Base-by-base conservation (phyloP, 2,329 filamentous ascomycete species). In the Hypomyces rosellus region DNA sequence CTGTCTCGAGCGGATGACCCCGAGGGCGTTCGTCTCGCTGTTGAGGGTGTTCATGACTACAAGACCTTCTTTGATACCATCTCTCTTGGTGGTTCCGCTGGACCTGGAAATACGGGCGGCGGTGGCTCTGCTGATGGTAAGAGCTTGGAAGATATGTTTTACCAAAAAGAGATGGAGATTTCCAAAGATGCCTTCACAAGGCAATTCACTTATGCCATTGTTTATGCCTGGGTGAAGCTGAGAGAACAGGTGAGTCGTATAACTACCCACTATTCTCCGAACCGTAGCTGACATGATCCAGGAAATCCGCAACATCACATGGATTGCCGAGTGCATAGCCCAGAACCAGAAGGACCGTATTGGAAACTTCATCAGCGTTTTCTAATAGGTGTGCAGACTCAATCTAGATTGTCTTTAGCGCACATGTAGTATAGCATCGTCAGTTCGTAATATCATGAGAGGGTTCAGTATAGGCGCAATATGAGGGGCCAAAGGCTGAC, bases 341-440 rank as follows among this genome's bases (percentile, higher is more conserved):
- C 93, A 99, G 74, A 96, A 96, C 76, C 93, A 99, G 73, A 99
- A 99, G 76, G 93, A 99, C 71, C 84, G 93, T 66, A 97, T 99
- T 68, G 88, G 89, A 61, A 99, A 97, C 74, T 99, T 95, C 72
- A 99, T 99, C 69, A 96, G 90, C 72, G 93, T 97, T 55, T 96
- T 99, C 73, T 96, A 72, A 80, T 60, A 56, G 41, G 49, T 34
- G 30, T 20, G 34, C 39, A 6, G 38, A 49, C 50, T 59, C 51
- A 53, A 51, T 46, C 43, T 58, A 49, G 45, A 54, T 59, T 61
- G 46, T 56, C 60, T 57, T 61, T 46, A 61, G 60, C 65, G 66
- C 59, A 57, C 62, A 60, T 74, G 72, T 75, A 74, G 72, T 70
- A 73, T 69, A 70, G 59, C 64, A 64, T 59, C 54, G 53, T 55